Evolutionary conservation across 2,329 filamentous ascomycete genomes (phyloP).

Genomic region (Cordyceps militaris): DNA sequence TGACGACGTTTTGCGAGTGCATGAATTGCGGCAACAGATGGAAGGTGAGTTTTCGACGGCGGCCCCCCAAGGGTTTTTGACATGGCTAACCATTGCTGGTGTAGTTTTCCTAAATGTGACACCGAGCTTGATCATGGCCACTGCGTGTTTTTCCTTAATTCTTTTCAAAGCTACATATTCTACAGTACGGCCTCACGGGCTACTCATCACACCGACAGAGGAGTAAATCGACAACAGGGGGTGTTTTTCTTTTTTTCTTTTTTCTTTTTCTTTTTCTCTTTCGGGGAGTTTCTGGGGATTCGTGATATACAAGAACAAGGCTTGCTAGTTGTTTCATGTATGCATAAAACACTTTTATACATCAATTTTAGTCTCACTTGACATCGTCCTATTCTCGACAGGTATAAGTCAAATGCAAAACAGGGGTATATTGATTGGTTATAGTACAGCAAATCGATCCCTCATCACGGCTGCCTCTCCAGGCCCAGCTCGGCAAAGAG

Average conservation of each 20-base stretch:
- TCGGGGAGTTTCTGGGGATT: background rate
- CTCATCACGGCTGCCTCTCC: constrained; percentile 15
- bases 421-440: constrained; percentile 9
- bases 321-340: constrained; percentile 7
- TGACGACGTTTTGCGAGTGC: constrained; percentile 70
- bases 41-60: constrained; percentile 48
- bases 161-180: constrained; percentile 4
- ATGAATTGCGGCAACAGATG: constrained; percentile 62
- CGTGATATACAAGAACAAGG: background rate
- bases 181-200: background rate
- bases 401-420: too few species aligned
- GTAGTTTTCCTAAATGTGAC: constrained; percentile 1
- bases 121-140: background rate
- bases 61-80: background rate
- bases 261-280: background rate
- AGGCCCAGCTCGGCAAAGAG: constrained; percentile 46
- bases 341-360: background rate
- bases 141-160: constrained; percentile 13
- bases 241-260: background rate
- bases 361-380: background rate
- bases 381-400: background rate
- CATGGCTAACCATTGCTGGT: background rate
- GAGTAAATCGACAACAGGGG: constrained; percentile 8
- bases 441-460: background rate
- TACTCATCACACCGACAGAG: background rate